Evolutionary conservation across 345 rosid genomes (phyloP).

Genomic region (Mercurialis annua): DNA sequence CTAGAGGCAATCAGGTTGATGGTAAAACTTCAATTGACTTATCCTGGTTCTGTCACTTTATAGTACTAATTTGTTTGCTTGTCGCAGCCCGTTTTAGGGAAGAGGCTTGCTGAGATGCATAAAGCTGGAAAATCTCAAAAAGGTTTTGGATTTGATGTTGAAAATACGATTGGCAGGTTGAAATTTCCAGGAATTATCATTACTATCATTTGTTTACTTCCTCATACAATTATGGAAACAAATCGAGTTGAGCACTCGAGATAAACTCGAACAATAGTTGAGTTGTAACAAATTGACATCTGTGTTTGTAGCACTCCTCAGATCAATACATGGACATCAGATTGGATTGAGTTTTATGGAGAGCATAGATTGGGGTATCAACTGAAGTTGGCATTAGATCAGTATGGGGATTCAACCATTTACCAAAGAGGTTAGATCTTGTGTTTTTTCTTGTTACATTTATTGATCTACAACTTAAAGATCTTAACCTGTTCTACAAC

Average conservation of each 20-base stretch:
- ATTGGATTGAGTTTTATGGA: conserved; percentile 87
- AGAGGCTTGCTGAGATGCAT: conserved; percentile 95
- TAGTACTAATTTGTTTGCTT: conserved; percentile 17
- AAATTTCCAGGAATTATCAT: conserved; percentile 4
- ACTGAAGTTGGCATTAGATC: conserved; percentile 66
- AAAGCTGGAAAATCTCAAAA: conserved; percentile 72
- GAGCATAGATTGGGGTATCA: conserved; percentile 85
- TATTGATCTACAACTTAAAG: too few species aligned
- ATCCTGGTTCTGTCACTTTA: conserved; percentile 10
- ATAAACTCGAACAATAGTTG: background rate
- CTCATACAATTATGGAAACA: background rate
- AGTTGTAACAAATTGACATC: conserved; percentile 15
- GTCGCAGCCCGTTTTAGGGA: conserved; percentile 70
- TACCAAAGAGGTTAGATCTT: conserved; percentile 61
- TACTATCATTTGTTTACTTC: conserved; percentile 1
- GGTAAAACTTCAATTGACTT: conserved; percentile 10
- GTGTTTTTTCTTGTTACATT: background rate
- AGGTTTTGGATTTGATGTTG: conserved; percentile 87
- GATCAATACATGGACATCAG: conserved; percentile 81
- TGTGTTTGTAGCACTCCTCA: conserved; percentile 68
- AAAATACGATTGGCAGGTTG: conserved; percentile 93
- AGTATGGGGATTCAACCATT: conserved; percentile 65
- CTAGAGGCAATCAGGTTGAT: conserved; percentile 74
- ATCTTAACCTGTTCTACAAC: too few species aligned
- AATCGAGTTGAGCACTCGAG: background rate